Evolutionary conservation across 805 yeast species (phyloP).

Genomic region (Wickerhamiella vanderwaltii): DNA sequence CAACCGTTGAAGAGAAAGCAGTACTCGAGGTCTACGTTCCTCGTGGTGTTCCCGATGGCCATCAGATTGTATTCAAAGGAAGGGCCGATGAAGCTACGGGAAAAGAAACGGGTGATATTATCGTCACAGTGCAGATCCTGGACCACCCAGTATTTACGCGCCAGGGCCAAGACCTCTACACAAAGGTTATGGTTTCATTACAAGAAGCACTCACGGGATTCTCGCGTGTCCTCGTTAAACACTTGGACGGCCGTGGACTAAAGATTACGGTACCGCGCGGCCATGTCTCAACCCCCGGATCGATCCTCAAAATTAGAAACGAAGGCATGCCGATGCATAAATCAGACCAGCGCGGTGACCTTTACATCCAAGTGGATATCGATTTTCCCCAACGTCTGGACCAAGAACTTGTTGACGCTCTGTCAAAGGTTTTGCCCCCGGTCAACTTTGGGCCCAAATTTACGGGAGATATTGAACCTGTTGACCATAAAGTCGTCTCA

Average conservation of each 20-base stretch:
- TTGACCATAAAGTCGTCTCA: slow-evolving; percentile 10
- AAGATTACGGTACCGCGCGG: slow-evolving; percentile 59
- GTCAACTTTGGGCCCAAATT: not conserved
- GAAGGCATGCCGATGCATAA: slow-evolving; percentile 20
- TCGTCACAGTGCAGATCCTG: slow-evolving; percentile 45
- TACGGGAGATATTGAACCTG: slow-evolving; percentile 8
- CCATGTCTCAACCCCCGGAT: slow-evolving; percentile 37
- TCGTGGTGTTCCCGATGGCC: slow-evolving; percentile 56
- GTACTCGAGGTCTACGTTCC: slow-evolving; percentile 65
- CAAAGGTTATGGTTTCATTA: slow-evolving; percentile 48
- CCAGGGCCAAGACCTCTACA: slow-evolving; percentile 50
- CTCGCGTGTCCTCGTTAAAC: slow-evolving; percentile 46
- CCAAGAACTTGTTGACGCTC: slow-evolving; percentile 14
- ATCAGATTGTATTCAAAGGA: slow-evolving; percentile 45
- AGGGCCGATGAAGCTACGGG: slow-evolving; percentile 72
- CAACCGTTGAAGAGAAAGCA: slow-evolving; percentile 50
- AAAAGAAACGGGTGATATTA: slow-evolving; percentile 63
- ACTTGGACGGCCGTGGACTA: slow-evolving; percentile 68
- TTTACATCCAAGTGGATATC: slow-evolving; percentile 17
- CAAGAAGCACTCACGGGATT: slow-evolving; percentile 83
- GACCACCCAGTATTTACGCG: slow-evolving; percentile 41
- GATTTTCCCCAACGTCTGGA: slow-evolving; percentile 18
- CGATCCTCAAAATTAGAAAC: slow-evolving; percentile 16
- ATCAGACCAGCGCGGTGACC: slow-evolving; percentile 15
- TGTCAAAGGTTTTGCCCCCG: slow-evolving; percentile 12